These are phyloP conservation scores for Roridomyces roridus DNA, from an alignment of 768 basidiomycete genomes.

Conservation along the genomic window DNA sequence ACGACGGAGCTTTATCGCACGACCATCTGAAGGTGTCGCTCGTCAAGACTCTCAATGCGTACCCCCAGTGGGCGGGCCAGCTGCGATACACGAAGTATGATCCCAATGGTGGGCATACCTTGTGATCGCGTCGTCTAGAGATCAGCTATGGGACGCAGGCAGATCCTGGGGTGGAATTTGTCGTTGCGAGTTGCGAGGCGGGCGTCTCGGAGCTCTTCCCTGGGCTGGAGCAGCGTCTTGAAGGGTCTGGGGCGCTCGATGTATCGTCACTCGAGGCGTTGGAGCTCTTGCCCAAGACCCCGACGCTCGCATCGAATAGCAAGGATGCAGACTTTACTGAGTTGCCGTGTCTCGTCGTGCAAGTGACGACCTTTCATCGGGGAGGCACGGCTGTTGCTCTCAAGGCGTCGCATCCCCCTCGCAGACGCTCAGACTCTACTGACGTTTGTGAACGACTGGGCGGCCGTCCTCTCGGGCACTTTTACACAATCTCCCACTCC, in stretches of 20 bases:
- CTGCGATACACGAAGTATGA: constrained; percentile 29
- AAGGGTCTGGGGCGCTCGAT: constrained; percentile 20
- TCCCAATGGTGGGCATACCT: constrained; percentile 26
- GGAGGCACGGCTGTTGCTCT: constrained; percentile 35
- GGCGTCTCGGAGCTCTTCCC: constrained; percentile 10
- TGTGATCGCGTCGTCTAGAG: constrained; percentile 34
- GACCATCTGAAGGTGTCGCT: constrained; percentile 24
- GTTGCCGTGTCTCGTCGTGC: constrained; percentile 39
- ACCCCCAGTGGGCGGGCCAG: constrained; percentile 40
- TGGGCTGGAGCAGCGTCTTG: constrained; percentile 13
- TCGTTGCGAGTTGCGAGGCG: constrained; percentile 22
- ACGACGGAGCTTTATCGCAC: constrained; percentile 20
- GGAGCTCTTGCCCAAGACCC: constrained; percentile 26
- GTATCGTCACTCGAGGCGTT: constrained; percentile 13
- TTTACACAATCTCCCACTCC: background rate
- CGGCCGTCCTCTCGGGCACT: constrained; percentile 31
- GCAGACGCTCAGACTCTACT: constrained; percentile 43
- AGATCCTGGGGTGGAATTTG: constrained; percentile 39
- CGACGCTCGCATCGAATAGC: constrained; percentile 32
- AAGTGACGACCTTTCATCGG: constrained; percentile 39
- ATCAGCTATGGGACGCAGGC: constrained; percentile 28
- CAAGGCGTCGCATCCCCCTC: constrained; percentile 39
- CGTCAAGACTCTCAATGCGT: constrained; percentile 29
- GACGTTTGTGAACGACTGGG: constrained; percentile 43
- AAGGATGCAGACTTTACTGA: constrained; percentile 22